A percentile compares a stretch with the other conserved stretches of the same genome.
Conservation (phyloP, 2,329 filamentous ascomycete species). For the Epichloe brachyelytri region DNA sequence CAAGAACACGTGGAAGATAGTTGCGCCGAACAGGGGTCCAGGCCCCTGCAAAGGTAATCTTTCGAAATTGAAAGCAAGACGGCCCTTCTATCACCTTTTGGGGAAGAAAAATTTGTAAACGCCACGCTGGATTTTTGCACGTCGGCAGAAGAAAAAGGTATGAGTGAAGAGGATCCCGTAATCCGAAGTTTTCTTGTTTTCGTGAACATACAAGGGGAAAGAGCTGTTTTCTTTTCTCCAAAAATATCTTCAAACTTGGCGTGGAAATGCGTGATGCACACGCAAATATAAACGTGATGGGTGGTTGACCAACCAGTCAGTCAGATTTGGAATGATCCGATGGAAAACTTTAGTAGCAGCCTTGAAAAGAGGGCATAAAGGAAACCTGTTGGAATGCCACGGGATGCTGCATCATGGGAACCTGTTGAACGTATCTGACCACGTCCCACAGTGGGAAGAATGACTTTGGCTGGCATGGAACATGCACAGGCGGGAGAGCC, state of each 20-base stretch:
- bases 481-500: slow-evolving; percentile 24
- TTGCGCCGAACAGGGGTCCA: too few species aligned
- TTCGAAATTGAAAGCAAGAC: background rate
- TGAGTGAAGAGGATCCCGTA: background rate
- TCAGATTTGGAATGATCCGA: background rate
- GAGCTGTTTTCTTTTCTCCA: background rate
- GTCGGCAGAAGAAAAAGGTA: background rate
- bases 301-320: too few species aligned
- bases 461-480: slow-evolving; percentile 32
- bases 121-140: background rate
- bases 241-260: background rate
- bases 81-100: background rate
- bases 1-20: too few species aligned
- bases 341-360: slow-evolving; percentile 27
- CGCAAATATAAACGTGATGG: background rate
- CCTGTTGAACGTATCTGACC: slow-evolving; percentile 38
- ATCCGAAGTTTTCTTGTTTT: background rate
- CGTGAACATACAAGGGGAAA: too few species aligned
- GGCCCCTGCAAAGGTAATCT: too few species aligned
- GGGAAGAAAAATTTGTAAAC: background rate
- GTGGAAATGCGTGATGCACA: background rate
- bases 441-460: slow-evolving; percentile 38
- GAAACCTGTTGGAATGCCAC: slow-evolving; percentile 39
- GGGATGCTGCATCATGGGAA: slow-evolving; percentile 34
- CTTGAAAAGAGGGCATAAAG: slow-evolving; percentile 37